Evolutionary conservation across 768 basidiomycete species (phyloP).

Genomic region (Psilocybe sp.): DNA sequence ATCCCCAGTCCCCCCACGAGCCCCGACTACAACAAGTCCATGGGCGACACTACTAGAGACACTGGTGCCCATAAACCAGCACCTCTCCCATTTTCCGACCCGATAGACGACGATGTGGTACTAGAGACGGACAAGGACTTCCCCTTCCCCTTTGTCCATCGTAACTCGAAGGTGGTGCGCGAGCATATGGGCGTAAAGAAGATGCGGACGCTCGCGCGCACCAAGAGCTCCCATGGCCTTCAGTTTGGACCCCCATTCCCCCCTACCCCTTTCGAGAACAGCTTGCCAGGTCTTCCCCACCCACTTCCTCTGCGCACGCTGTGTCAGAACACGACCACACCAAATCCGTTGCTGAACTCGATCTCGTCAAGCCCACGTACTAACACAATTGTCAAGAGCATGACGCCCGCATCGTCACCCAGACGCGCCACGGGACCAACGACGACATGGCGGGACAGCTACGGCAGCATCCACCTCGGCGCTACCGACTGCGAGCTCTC

Average conservation of each 20-base stretch:
- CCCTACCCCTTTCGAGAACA: not conserved
- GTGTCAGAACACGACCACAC: conserved; percentile 11
- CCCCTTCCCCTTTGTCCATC: conserved; percentile 16
- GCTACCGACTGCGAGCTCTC: conserved; percentile 25
- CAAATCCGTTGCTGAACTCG: conserved; percentile 5
- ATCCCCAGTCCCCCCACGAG: conserved; percentile 12
- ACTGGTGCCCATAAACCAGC: not conserved
- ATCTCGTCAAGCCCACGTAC: conserved; percentile 2
- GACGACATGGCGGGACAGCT: conserved; percentile 16
- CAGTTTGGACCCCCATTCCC: no score
- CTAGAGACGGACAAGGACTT: conserved; percentile 18
- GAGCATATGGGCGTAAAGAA: conserved; percentile 24
- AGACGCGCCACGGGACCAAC: conserved; percentile 3
- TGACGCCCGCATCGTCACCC: not conserved
- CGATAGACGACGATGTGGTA: conserved; percentile 17
- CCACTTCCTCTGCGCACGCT: conserved; percentile 16
- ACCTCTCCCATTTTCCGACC: conserved; percentile 14
- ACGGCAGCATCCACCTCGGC: conserved; percentile 23
- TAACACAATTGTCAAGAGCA: not conserved
- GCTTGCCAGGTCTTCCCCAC: conserved; percentile 11
- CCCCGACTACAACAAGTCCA: not conserved
- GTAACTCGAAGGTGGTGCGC: conserved; percentile 16
- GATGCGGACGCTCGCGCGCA: conserved; percentile 15
- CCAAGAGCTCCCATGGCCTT: conserved; percentile 7
- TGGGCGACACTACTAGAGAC: not conserved